phyloP scores from a whole-genome alignment of 202 grass and related monocot genomes.

The Sporobolus alterniflorus region DNA sequence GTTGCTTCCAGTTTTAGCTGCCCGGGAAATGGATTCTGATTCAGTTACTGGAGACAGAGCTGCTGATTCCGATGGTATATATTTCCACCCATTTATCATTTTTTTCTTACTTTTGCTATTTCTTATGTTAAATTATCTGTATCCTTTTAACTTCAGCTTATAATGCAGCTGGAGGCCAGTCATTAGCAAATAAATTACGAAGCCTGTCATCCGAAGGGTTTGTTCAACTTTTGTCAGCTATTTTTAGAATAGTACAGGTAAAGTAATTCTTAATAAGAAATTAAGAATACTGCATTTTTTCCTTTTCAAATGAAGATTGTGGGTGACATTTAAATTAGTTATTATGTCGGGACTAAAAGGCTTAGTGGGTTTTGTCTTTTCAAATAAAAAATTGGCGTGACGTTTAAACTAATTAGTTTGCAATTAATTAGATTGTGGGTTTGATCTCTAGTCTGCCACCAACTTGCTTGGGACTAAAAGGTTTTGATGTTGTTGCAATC shows the following conservation, averaged over 20 bases:
- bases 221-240: slow-evolving; percentile 93
- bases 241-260: slow-evolving; percentile 97
- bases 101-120: slow-evolving; percentile 21
- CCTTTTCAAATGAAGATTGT: background rate
- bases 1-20: slow-evolving; percentile 83
- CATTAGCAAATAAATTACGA: slow-evolving; percentile 89
- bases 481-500: no score
- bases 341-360: no score
- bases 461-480: no score
- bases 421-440: no score
- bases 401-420: background rate
- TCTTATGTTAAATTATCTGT: slow-evolving; percentile 19
- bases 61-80: slow-evolving; percentile 80
- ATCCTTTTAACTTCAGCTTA: slow-evolving; percentile 33
- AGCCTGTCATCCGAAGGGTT: slow-evolving; percentile 93
- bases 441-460: no score
- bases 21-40: slow-evolving; percentile 77
- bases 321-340: background rate
- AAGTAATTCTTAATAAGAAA: slow-evolving; percentile 30
- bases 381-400: background rate
- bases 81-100: slow-evolving; percentile 16
- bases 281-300: background rate
- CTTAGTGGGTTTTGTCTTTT: no score
- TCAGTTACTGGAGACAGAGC: slow-evolving; percentile 66
- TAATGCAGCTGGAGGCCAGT: slow-evolving; percentile 74